Base-by-base conservation (phyloP, 169 alveolate genomes). In the Plasmodium gonderi region DNA sequence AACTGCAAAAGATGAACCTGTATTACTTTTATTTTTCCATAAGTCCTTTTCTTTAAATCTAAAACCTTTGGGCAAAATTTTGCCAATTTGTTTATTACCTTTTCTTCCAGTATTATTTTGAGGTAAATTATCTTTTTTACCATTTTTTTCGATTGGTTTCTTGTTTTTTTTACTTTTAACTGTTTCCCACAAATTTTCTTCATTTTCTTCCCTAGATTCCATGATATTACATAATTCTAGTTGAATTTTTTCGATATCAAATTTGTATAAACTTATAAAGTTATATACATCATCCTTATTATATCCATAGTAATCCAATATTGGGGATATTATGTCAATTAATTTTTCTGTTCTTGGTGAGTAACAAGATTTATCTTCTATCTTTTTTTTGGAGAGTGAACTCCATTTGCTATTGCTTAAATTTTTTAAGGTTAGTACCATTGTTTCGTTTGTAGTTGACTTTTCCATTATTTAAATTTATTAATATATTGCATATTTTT, bases 331-430 rank as follows among this genome's bases (percentile, higher is more conserved):
- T 36, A 77, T 47, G 29, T 87, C 93, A 29, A 87, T 87, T 64
- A 87, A 64, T 64, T 87, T 87, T 87, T 87, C 93, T 36, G 89
- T 76, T 76, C 93, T 74, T 12, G 93, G 93, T n/a, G 93, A 87
- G 49, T 83, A 83, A 38, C 92, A 69, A 49, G 92, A 69, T 72
- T 83, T 83, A 31, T 74, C 92, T 64, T 83, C 92, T 47, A 83
- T 33, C 45, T 83, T 47, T 36, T 83, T 83, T 83, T 83, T 83
- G 81, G 92, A 83, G 26, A 83, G 77, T 69, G 92, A 83, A 69
- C 92, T 74, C 92, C 92, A 83, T 69, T 83, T 83, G 64, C 67
- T 83, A 64, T 83, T 83, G 75, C 75, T 49, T 83, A 83, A 69
- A 20, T 83, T 83, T 49, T 83, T 83, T 69, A 83, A 38, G 4